phyloP scores from a whole-genome alignment of 441 rosid genomes.

The Theobroma grandiflorum region DNA sequence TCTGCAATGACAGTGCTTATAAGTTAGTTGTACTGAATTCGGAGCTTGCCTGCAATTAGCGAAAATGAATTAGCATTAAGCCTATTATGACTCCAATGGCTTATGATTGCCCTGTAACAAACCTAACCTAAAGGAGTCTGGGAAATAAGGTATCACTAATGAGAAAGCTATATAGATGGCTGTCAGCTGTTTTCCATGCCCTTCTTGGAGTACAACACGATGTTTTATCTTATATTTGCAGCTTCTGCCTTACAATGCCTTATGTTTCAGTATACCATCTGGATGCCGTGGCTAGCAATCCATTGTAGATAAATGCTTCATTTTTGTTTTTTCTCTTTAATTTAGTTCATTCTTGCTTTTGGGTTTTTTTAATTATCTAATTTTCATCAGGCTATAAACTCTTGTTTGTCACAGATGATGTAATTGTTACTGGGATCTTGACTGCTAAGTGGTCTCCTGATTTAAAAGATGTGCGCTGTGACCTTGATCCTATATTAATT shows the following conservation, averaged over 20 bases:
- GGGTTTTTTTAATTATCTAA: constrained; percentile 17
- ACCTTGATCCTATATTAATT: constrained; percentile 87
- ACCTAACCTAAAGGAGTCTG: background rate
- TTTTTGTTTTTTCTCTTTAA: background rate
- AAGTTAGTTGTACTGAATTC: background rate
- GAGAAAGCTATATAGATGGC: constrained; percentile 7
- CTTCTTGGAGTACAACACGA: background rate
- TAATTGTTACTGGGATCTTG: constrained; percentile 84
- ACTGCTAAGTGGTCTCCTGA: constrained; percentile 98
- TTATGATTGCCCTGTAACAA: constrained; percentile 1
- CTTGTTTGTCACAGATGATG: constrained; percentile 77
- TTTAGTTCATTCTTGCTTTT: constrained; percentile 7
- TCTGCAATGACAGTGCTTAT: background rate
- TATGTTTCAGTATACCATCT: constrained; percentile 3
- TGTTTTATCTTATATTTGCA: constrained; percentile 17
- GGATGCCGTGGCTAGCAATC: constrained; percentile 8
- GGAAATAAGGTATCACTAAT: background rate
- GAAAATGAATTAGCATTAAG: background rate
- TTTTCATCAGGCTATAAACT: constrained; percentile 18
- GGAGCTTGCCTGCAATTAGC: background rate
- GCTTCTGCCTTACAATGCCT: background rate
- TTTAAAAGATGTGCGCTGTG: constrained; percentile 91
- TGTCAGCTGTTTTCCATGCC: constrained; percentile 3
- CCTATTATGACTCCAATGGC: background rate
- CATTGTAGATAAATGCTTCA: background rate